phyloP scores from a whole-genome alignment of 495 filamentous ascomycete species.

The Penicillium ochrochloron region DNA sequence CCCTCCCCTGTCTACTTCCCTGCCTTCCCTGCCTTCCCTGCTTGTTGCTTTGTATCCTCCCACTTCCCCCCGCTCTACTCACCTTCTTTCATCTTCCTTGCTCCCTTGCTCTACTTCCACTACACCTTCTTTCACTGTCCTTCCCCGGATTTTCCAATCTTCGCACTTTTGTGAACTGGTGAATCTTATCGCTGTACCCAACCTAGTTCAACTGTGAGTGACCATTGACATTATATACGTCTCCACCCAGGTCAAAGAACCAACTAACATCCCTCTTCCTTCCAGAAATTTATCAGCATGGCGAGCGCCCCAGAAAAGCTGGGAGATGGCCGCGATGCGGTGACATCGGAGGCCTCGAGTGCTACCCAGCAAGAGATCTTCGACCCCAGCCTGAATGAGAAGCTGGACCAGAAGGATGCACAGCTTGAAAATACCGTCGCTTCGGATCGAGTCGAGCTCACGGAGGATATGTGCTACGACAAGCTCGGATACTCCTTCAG shows the following conservation, averaged over 20 bases:
- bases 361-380: constrained; percentile 39
- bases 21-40: not conserved
- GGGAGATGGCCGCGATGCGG: constrained; percentile 32
- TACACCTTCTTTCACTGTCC: constrained; percentile 20
- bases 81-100: constrained; percentile 3
- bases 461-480: constrained; percentile 62
- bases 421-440: constrained; percentile 36
- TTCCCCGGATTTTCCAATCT: constrained; percentile 9
- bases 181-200: constrained; percentile 2
- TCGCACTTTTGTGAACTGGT: not conserved
- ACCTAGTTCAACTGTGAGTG: not conserved
- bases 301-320: constrained; percentile 27
- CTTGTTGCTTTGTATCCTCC: not conserved
- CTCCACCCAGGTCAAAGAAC: not conserved
- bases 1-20: constrained; percentile 3
- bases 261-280: not conserved
- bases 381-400: constrained; percentile 31
- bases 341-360: constrained; percentile 42
- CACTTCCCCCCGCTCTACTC: constrained; percentile 11
- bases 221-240: not conserved
- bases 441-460: constrained; percentile 50
- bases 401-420: constrained; percentile 26
- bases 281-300: constrained; percentile 24
- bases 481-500: constrained; percentile 59
- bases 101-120: constrained; percentile 10